Base-by-base conservation (phyloP, 768 basidiomycete genomes). In the Cyathus striatus region DNA sequence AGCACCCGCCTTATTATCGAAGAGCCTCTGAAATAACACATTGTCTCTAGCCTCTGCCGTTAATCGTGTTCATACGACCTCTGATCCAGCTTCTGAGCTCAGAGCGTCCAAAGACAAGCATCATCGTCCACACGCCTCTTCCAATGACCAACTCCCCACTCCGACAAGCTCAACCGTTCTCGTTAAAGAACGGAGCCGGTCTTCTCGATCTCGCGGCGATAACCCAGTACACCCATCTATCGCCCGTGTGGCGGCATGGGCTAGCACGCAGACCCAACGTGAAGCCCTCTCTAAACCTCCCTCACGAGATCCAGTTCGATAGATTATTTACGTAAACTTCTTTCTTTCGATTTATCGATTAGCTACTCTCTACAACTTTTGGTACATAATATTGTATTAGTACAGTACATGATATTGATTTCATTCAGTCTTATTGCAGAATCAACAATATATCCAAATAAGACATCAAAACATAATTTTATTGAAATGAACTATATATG, bases 281-380 rank as follows among this genome's bases (percentile, higher is more conserved):
- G 26, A 10, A 9, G 32, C 25, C 32, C 40, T 47, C 6, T 45
- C 45, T 9, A 72, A 64, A 39, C 68, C 60, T 24, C 58, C 61
- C 32, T 52, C 63, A 54, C 66, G 67, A 25, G 51, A 55, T 16
- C 42, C 57, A 44, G 49, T 59, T 23, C 65, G 68, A 54, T 69
- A 49, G 64, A 24, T 43, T 30, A 12, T 36, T 16, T n/a, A 14
- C 9, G 5, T 25, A 23, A 16, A 27, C 20, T n/a, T n/a, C n/a
- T n/a, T n/a, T n/a, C n/a, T n/a, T n/a, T n/a, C n/a, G n/a, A n/a
- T n/a, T n/a, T n/a, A n/a, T n/a, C n/a, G n/a, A n/a, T n/a, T n/a
- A n/a, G n/a, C n/a, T n/a, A n/a, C n/a, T n/a, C n/a, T n/a, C n/a
- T n/a, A n/a, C n/a, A n/a, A n/a, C n/a, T n/a, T n/a, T 23, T 36